Evolutionary conservation across 2,329 filamentous ascomycete species (phyloP), one percentile per base, ranked within the genome.

Genomic region (Fusarium dimerum): DNA sequence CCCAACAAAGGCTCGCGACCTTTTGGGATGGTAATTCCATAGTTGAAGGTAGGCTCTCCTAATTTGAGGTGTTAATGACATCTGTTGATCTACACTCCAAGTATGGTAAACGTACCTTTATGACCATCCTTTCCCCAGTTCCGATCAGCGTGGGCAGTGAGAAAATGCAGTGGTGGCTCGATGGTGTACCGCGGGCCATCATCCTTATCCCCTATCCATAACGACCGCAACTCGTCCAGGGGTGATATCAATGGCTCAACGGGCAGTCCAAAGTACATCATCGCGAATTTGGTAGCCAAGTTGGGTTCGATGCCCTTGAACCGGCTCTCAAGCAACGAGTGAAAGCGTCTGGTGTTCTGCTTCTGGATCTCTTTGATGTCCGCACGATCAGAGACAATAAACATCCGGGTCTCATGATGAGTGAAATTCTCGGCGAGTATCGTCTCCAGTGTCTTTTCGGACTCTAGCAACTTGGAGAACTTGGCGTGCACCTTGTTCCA

Each of bases 231-330:
- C 3, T 66, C 60, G 40, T 68, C 66, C 29, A 64, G n/a, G 5
- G 43, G 38, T 5, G 56, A 52, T 1, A 56, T 40, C 9, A 70
- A 52, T 11, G 78, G 76, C 45, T 73, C 73, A 3, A 78, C 66
- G 0, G 76, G 75, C 6, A 79, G 59, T 1, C 77, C 78, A 52
- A 79, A 80, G 60, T 74, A 78, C 42, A 78, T 65, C 66, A 78
- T 71, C 0, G 76, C 66, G 51, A 81, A 51, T 59, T 78, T 79
- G n/a, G 72, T 68, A 3, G 67, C 66, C 15, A 77, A 50, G 1
- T 66, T 64, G 5, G 64, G 55, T 2, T 52, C 20, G 8, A 66
- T 53, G 6, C 52, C 62, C 10, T 62, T 63, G 52, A 76, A 74
- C 1, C 67, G 65, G 2, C 57, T 61, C 4, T 55, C 29, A 5